Evolutionary conservation across 352 stramenopile species (phyloP), one percentile per base, ranked within the genome.

Genomic region (Globisporangium mamillatum): DNA sequence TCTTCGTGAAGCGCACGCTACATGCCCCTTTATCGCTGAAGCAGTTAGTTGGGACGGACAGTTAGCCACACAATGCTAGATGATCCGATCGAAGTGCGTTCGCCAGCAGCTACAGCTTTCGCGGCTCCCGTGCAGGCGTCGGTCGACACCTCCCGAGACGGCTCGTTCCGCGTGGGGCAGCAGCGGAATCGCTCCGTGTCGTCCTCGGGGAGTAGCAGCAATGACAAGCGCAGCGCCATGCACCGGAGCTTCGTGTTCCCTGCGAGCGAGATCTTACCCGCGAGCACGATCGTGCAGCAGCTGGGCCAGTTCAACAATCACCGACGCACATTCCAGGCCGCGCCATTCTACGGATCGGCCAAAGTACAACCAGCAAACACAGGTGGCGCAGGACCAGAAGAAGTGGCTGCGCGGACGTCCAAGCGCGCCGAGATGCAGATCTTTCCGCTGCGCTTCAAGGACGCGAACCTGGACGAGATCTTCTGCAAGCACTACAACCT

Each of bases 401-500:
- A 69, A 22, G 41, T 25, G 53, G 24, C 61, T 22, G 24, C 64
- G 24, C 58, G 52, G 1, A 10, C 68, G 7, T 52, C 58, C 32
- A 78, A 79, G 55, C 75, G 67, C 29, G 69, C 75, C 14, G 75
- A 80, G 25, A 82, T 92, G 79, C 78, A 89, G 27, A 57, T 68
- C 12, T 90, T 89, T 64, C 78, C 84, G 2, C 64, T 90, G 27
- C 75, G 76, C 2, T 92, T 92, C 60, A 75, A 70, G n/a, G 81
- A 92, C 74, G 44, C 54, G 7, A 79, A 70, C 41, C 72, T 90
- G 32, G 84, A 91, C 75, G 84, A 92, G 44, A 76, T 83, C 44
- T 92, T 92, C 55, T 81, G 75, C 67, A 88, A 88, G 60, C 84
- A 92, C 69, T 92, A 86, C 74, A 89, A 85, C 36, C 63, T 89